Base-by-base conservation (phyloP, 371 early-diverging fungal genomes). In the Rhizopus stolonifer region DNA sequence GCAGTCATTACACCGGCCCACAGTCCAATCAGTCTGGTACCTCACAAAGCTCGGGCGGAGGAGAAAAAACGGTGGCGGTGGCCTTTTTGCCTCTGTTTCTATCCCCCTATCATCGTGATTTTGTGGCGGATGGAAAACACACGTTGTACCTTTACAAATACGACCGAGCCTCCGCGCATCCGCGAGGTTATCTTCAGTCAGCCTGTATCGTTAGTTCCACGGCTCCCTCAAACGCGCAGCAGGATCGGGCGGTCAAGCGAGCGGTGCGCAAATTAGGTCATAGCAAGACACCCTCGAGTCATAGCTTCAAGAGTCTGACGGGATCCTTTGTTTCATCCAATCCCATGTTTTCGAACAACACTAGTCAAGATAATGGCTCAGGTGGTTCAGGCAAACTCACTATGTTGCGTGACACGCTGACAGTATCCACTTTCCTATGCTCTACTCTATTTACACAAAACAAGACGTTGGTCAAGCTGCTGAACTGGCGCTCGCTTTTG, bases 401-500 rank as follows among this genome's bases (percentile, higher is more conserved):
- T 10, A 50, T 67, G 13, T 42, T 79, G 21, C 81, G 80, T 19
- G 88, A 89, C 49, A 65, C 75, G 0, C 24, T 87, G 4, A 58
- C 61, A 5, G 47, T 88, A 14, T 58, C 62, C 13, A 89, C 88
- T 2, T 59, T 70, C 32, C 58, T 89, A 23, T 86, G 83, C 45
- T 86, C 87, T 13, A 87, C 85, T 7, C 63, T 67, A 38, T 81
- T 84, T 52, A 87, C 90, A 0, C 89, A 91, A 57, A 79, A 82
- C 46, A 71, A 73, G 9, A 65, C 78, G 0, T 56, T 91, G 5
- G 72, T 88, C 6, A 84, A 87, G 44, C 59, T 91, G 22, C 48
- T 89, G 4, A 76, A 84, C 45, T 91, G 90, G 90, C 59, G 61
- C 2, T 51, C 67, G 1, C 50, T 64, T 6, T 26, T 70, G 32